Evolutionary conservation across 2,329 filamentous ascomycete species (phyloP).

Genomic region (Cladorrhinum sp.): DNA sequence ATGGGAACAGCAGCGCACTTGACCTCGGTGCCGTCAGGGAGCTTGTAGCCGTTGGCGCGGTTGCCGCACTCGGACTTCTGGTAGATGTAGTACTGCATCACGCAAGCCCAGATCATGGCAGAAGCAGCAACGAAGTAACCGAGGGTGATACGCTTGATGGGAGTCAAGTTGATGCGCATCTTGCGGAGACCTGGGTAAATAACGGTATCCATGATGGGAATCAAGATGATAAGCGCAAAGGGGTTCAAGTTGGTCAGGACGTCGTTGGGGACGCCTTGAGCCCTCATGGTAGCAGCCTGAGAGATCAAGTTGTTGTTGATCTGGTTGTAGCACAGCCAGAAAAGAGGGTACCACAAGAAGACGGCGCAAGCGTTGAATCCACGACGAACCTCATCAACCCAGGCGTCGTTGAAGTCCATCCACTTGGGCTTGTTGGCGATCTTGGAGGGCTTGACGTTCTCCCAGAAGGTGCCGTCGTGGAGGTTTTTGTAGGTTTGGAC

Average conservation of each 20-base stretch:
- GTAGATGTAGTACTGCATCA: constrained; percentile 63
- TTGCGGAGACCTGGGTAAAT: constrained; percentile 67
- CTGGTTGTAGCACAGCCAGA: constrained; percentile 52
- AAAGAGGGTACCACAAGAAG: constrained; percentile 66
- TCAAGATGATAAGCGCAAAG: constrained; percentile 69
- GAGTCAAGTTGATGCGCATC: constrained; percentile 63
- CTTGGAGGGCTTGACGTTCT: constrained; percentile 65
- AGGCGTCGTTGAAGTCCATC: constrained; percentile 78
- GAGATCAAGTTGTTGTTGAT: constrained; percentile 58
- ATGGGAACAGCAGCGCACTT: constrained; percentile 48
- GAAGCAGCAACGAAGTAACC: constrained; percentile 64
- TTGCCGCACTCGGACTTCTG: constrained; percentile 56
- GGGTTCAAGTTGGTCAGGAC: constrained; percentile 72
- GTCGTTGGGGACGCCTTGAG: constrained; percentile 73
- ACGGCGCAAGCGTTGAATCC: constrained; percentile 66
- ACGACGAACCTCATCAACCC: constrained; percentile 69
- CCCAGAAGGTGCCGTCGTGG: constrained; percentile 59
- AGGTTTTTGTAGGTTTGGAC: constrained; percentile 56
- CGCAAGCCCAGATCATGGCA: constrained; percentile 56
- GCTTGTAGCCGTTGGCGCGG: constrained; percentile 32
- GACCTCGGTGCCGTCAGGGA: constrained; percentile 41
- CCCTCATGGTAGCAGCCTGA: constrained; percentile 63
- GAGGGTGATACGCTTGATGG: constrained; percentile 70
- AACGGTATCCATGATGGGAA: constrained; percentile 65
- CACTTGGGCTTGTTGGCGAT: constrained; percentile 49